Base-by-base conservation (phyloP, 768 basidiomycete genomes). In the Tulasnella sp. region DNA sequence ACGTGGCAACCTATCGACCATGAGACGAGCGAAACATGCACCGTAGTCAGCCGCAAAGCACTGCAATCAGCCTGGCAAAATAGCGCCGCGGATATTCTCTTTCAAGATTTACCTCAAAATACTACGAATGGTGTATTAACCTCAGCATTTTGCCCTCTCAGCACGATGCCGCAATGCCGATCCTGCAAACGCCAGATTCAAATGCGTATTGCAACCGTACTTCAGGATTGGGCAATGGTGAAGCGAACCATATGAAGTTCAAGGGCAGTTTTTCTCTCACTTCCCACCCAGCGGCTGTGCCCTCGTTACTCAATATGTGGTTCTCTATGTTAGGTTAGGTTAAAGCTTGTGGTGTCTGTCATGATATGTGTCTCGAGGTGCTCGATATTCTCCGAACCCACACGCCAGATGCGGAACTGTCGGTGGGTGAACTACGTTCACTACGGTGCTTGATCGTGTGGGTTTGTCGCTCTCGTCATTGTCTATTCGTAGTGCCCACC, bases 191-290 rank as follows among this genome's bases (percentile, higher is more conserved):
- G 23, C 23, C 21, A 37, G 12, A 25, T 40, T 17, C 34, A 54
- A 14, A 23, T 27, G 32, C 35, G 52, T 11, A 54, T 40, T n/a
- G 39, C 21, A 27, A 40, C 4, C 31, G n/a, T 40, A 12, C 12
- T 54, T 5, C 19, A 37, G 3, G 25, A 54, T 29, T 54, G 52
- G 52, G 29, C 19, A 9, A 27, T 40, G 36, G 37, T 54, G 17
- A 54, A 54, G 32, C 52, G 52, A 31, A 54, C 52, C 36, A 54
- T 54, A 37, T 54, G 32, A 40, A n/a, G n/a, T n/a, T n/a, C n/a
- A n/a, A n/a, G n/a, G n/a, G n/a, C n/a, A n/a, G n/a, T n/a, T n/a
- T n/a, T n/a, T n/a, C n/a, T n/a, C n/a, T n/a, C n/a, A n/a, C n/a
- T n/a, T n/a, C n/a, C n/a, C n/a, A n/a, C n/a, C n/a, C n/a, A n/a